Evolutionary conservation across 164 flowering plant genomes (phyloP), one percentile per base, ranked within the genome.

Genomic region (Vitis cinerea): DNA sequence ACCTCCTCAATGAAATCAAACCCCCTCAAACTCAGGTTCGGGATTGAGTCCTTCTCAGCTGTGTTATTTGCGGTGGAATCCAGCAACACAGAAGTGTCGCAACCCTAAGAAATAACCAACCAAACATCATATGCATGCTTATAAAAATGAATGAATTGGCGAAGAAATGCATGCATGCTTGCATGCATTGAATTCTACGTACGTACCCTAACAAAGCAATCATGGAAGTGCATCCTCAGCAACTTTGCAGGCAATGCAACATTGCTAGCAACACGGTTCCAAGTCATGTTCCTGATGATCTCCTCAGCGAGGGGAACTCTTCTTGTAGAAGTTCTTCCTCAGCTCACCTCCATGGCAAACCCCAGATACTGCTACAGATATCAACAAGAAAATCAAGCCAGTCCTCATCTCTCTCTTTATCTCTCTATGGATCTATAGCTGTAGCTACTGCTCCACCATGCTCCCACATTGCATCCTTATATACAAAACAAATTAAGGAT

Each of bases 141-240:
- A 2, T 23, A 23, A 23, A 23, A 23, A 23, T 23, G 50, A 49
- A 10, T 3, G 4, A 61, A 30, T 2, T 13, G 1, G 27, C 55
- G 30, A 10, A 58, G 8, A 50, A 29, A n/a, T 2, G 1, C 65
- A 31, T 51, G 67, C 27, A 69, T 55, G 47, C 27, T n/a, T n/a
- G n/a, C n/a, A 14, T 9, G 49, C 10, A 59, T 13, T 27, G n/a
- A 47, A 31, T 37, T 19, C 29, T 59, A 29, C 59, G 27, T 29
- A 49, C 64, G 13, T 84, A 88, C 93, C 88, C 92, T 79, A 51
- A 88, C 90, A 59, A 90, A 84, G 69, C 91, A 87, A 52, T 90
- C 91, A 65, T 86, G 91, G 70, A 79, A 88, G 57, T 89, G 91
- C 83, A 86, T 66, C 72, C 90, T 76, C 1, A 87, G 66, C 0